These are phyloP conservation scores for Metschnikowia kunwiensis DNA, from an alignment of 805 yeast genomes.

Conservation along the genomic window DNA sequence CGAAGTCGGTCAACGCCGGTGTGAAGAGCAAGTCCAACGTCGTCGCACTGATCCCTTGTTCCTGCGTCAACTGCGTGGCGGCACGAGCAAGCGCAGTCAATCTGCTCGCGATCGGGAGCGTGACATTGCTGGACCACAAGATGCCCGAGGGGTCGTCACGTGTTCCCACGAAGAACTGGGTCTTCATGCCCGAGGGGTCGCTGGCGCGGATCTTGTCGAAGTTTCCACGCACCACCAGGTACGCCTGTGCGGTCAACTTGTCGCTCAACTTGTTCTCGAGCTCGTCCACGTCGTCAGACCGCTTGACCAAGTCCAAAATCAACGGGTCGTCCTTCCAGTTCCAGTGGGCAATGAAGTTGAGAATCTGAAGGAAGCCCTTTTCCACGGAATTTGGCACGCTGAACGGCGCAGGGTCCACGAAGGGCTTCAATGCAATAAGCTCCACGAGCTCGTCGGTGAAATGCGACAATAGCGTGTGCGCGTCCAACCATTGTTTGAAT, in stretches of 20 bases:
- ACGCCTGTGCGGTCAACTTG: conserved; percentile 56
- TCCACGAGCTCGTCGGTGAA: conserved; percentile 79
- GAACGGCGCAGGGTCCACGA: conserved; percentile 86
- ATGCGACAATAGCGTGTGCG: conserved; percentile 71
- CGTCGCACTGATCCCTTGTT: conserved; percentile 37
- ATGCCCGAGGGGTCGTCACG: conserved; percentile 84
- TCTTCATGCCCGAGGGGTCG: conserved; percentile 78
- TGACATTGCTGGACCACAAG: conserved; percentile 65
- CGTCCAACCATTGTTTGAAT: conserved; percentile 85
- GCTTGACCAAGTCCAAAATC: conserved; percentile 69
- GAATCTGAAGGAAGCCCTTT: conserved; percentile 74
- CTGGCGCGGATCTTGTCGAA: conserved; percentile 66
- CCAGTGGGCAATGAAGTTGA: conserved; percentile 76
- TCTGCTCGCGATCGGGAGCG: conserved; percentile 79
- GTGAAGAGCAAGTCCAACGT: conserved; percentile 61
- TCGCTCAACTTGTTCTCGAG: conserved; percentile 50
- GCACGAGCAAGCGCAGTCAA: conserved; percentile 83
- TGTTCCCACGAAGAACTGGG: conserved; percentile 81
- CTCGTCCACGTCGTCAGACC: conserved; percentile 26
- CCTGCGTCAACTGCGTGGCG: conserved; percentile 53
- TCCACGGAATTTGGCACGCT: conserved; percentile 73
- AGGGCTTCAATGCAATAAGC: conserved; percentile 75
- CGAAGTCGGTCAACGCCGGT: conserved; percentile 82
- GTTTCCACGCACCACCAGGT: conserved; percentile 58
- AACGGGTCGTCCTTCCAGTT: conserved; percentile 91